Conservation (phyloP, 805 yeast genomes). For the Barnettozyma salicaria region DNA sequence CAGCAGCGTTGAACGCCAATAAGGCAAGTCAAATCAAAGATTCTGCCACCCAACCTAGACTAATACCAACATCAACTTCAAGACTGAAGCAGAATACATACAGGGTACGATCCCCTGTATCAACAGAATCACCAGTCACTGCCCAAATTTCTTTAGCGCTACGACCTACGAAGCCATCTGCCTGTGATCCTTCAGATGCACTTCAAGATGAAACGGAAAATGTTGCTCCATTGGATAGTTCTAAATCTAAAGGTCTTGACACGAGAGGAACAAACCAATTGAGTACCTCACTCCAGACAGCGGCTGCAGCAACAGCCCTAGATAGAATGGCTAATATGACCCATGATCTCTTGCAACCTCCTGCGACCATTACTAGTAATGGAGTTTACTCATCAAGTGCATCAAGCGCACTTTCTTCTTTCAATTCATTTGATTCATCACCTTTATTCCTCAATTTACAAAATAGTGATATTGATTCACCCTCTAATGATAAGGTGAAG, state of each 20-base stretch:
- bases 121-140: too few species aligned
- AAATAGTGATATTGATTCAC: neutral
- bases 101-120: too few species aligned
- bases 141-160: conserved; percentile 2
- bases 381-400: conserved; percentile 9
- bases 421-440: conserved; percentile 16
- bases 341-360: conserved; percentile 5
- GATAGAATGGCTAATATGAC: neutral
- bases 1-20: conserved; percentile 14
- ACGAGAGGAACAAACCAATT: too few species aligned
- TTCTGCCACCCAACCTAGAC: neutral
- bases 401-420: conserved; percentile 17
- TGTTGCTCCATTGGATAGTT: neutral
- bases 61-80: neutral
- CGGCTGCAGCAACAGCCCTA: conserved; percentile 8
- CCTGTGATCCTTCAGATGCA: neutral
- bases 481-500: neutral
- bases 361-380: conserved; percentile 9
- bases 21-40: neutral
- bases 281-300: conserved; percentile 7
- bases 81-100: too few species aligned
- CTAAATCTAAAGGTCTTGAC: too few species aligned
- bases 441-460: conserved; percentile 16
- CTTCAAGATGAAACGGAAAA: neutral
- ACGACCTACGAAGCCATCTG: neutral